phyloP scores from a whole-genome alignment of 2,329 filamentous ascomycete species.

The Fusarium pininemorale region DNA sequence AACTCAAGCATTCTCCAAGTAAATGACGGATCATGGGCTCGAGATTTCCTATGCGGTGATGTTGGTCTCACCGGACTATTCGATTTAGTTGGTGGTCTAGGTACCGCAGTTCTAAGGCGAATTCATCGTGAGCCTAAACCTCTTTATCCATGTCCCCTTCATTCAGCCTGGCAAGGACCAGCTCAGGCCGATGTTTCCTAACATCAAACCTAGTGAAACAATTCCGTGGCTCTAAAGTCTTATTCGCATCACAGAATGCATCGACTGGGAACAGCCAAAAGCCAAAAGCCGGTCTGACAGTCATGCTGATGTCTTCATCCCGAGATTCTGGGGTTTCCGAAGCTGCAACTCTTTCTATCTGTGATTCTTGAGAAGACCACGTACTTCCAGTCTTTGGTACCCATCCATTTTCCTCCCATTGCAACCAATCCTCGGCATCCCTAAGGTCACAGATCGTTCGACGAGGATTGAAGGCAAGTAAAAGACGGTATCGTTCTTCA shows the following conservation, averaged over 20 bases:
- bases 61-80: too few relatives aligned
- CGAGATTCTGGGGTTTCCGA: not conserved
- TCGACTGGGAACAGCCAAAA: not conserved
- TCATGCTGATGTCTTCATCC: not conserved
- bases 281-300: not conserved
- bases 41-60: too few relatives aligned
- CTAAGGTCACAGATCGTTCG: not conserved
- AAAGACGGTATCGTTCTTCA: not conserved
- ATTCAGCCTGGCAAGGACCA: not conserved
- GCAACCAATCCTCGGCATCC: not conserved
- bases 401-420: not conserved
- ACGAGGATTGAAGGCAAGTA: not conserved
- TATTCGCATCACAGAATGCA: not conserved
- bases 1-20: not conserved
- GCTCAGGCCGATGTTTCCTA: not conserved
- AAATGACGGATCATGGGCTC: not conserved
- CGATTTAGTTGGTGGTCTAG: too few relatives aligned
- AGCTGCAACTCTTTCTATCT: accelerated
- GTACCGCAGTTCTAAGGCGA: too few relatives aligned
- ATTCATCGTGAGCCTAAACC: not conserved
- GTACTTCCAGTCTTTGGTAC: accelerated
- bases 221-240: not conserved
- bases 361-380: not conserved
- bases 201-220: not conserved
- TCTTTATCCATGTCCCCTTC: not conserved